These are phyloP conservation scores for Trichoderma brevicompactum DNA, from an alignment of 2,329 filamentous ascomycete genomes.

Conservation along the genomic window DNA sequence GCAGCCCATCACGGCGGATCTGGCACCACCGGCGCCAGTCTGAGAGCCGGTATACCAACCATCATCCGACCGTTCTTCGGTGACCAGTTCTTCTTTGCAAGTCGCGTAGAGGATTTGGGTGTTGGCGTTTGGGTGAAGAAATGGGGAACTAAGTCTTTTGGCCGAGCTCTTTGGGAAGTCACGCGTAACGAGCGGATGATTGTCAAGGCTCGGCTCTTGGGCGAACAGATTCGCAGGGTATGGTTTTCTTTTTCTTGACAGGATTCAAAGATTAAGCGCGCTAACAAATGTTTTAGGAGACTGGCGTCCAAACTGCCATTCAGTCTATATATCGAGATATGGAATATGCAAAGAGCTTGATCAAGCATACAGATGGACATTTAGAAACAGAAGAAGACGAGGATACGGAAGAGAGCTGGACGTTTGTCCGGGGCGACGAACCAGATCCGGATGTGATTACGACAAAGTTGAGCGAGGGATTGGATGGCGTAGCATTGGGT, in stretches of 20 bases:
- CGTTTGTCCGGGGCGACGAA: conserved; percentile 71
- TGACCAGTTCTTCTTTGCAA: conserved; percentile 95
- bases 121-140: conserved; percentile 90
- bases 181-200: conserved; percentile 93
- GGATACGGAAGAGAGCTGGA: conserved; percentile 84
- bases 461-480: conserved; percentile 46
- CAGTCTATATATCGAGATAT: conserved; percentile 93
- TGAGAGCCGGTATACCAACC: conserved; percentile 88
- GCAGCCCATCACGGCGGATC: conserved; percentile 93
- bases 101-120: conserved; percentile 86
- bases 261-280: neutral
- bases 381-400: conserved; percentile 51
- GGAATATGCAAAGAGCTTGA: conserved; percentile 85
- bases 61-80: conserved; percentile 98
- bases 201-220: conserved; percentile 77
- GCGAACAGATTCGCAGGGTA: conserved; percentile 86
- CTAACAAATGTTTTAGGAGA: conserved; percentile 64
- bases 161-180: conserved; percentile 86
- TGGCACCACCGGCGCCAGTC: conserved; percentile 90
- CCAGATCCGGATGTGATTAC: conserved; percentile 51
- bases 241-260: conserved; percentile 36
- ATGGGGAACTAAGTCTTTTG: conserved; percentile 84
- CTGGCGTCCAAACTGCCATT: conserved; percentile 87
- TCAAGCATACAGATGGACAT: conserved; percentile 63
- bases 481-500: conserved; percentile 36